A percentile compares a stretch with the other conserved stretches of the same genome.
Conservation (phyloP, 2,329 filamentous ascomycete genomes). For the Sarocladium kiliense region DNA sequence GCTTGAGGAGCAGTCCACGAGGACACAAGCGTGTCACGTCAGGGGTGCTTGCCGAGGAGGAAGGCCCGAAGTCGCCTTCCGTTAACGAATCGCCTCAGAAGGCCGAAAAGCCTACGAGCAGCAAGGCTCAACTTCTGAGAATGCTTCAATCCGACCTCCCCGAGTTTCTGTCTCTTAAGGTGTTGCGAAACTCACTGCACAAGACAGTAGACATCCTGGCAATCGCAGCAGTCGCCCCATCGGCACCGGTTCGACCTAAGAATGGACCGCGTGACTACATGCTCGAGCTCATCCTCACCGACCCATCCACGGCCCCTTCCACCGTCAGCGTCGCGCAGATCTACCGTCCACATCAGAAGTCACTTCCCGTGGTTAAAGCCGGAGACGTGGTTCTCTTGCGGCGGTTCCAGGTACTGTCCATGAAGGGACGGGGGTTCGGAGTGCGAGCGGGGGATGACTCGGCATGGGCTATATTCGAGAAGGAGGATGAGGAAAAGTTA, state of each 20-base stretch:
- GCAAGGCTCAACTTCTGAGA: slow-evolving; percentile 42
- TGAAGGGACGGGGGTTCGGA: slow-evolving; percentile 51
- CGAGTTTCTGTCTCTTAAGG: slow-evolving; percentile 48
- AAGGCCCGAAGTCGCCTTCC: slow-evolving; percentile 20
- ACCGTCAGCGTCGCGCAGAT: slow-evolving; percentile 50
- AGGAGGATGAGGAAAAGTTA: slow-evolving; percentile 29
- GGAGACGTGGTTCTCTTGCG: slow-evolving; percentile 57
- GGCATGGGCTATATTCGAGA: slow-evolving; percentile 58
- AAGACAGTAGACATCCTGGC: slow-evolving; percentile 49
- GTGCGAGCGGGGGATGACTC: slow-evolving; percentile 50
- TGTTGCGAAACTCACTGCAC: slow-evolving; percentile 43
- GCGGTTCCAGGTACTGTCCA: slow-evolving; percentile 47
- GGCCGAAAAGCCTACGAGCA: slow-evolving; percentile 24
- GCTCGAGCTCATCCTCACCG: slow-evolving; percentile 52
- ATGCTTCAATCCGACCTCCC: slow-evolving; percentile 43
- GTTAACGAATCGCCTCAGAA: slow-evolving; percentile 18
- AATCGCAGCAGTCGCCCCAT: slow-evolving; percentile 46
- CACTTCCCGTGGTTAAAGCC: slow-evolving; percentile 47
- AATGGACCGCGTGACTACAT: slow-evolving; percentile 54
- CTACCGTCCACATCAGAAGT: slow-evolving; percentile 52
- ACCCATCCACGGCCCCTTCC: slow-evolving; percentile 47
- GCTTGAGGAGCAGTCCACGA: slow-evolving; percentile 2
- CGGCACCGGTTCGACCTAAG: slow-evolving; percentile 49
- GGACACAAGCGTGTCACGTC: slow-evolving; percentile 17
- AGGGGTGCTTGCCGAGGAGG: slow-evolving; percentile 9